A percentile compares a stretch with the other conserved stretches of the same genome.
Evolutionary conservation across 1,139 yeast species (phyloP).

Genomic region (Pichia sp.): DNA sequence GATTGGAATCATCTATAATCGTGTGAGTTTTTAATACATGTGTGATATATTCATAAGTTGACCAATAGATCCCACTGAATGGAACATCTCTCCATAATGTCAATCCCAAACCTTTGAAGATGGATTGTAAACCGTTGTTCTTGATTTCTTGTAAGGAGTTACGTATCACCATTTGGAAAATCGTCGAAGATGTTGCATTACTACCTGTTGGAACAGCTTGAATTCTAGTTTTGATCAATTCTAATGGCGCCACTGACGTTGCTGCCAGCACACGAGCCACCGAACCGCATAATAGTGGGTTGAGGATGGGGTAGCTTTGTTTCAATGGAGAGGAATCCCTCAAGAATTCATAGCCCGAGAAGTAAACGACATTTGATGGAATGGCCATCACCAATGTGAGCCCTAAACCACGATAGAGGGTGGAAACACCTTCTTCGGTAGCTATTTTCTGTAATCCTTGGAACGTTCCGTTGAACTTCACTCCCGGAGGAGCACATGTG

Average conservation of each 20-base stretch:
- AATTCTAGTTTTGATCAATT: slow-evolving; percentile 79
- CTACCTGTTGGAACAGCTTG: slow-evolving; percentile 70
- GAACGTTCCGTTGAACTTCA: slow-evolving; percentile 50
- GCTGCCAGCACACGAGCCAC: slow-evolving; percentile 84
- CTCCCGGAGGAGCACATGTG: slow-evolving; percentile 29
- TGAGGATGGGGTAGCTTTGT: slow-evolving; percentile 42
- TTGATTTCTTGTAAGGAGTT: slow-evolving; percentile 59
- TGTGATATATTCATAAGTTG: slow-evolving; percentile 59
- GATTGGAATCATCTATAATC: slow-evolving; percentile 15
- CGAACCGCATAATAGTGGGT: slow-evolving; percentile 86
- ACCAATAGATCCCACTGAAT: slow-evolving; percentile 94
- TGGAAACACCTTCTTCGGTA: slow-evolving; percentile 66
- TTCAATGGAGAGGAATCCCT: slow-evolving; percentile 70
- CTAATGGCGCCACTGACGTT: slow-evolving; percentile 83
- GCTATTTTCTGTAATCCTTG: slow-evolving; percentile 71
- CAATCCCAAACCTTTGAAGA: slow-evolving; percentile 82
- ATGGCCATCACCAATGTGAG: slow-evolving; percentile 84
- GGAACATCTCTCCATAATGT: slow-evolving; percentile 99
- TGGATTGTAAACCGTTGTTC: slow-evolving; percentile 56
- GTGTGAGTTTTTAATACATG: slow-evolving; percentile 19
- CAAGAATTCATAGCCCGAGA: slow-evolving; percentile 87
- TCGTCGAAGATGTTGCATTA: slow-evolving; percentile 33
- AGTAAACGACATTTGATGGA: slow-evolving; percentile 92
- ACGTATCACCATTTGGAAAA: slow-evolving; percentile 47
- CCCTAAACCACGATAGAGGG: slow-evolving; percentile 90